Percentiles rank a stretch among this genome's conserved stretches.
Evolutionary conservation across 1,284 basidiomycete genomes (phyloP).

Genomic region (Golubevia sp.): DNA sequence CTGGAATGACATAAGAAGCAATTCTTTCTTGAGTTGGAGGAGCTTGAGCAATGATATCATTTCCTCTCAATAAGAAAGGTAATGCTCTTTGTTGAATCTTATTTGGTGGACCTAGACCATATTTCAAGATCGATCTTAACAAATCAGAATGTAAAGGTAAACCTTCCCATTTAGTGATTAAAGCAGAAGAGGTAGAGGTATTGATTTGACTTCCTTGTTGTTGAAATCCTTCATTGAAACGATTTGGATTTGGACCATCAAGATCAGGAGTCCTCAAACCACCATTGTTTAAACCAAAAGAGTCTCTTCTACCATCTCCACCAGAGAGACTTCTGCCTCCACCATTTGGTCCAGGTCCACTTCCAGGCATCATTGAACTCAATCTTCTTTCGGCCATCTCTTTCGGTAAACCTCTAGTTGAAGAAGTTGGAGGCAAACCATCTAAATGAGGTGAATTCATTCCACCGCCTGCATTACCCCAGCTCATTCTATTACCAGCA

Average conservation of each 20-base stretch:
- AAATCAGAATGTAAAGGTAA: conserved; percentile 83
- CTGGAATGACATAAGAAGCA: conserved; percentile 74
- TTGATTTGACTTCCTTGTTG: conserved; percentile 67
- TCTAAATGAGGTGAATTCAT: neutral
- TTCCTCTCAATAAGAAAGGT: conserved; percentile 87
- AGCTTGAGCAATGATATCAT: conserved; percentile 96
- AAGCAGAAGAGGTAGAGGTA: conserved; percentile 80
- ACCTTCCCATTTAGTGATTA: conserved; percentile 95
- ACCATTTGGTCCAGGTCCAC: conserved; percentile 1
- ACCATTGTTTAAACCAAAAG: neutral
- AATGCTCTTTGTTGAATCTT: conserved; percentile 97
- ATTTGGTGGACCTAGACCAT: conserved; percentile 95
- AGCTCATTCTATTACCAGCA: conserved; percentile 15
- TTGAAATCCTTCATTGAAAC: neutral
- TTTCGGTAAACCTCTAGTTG: neutral
- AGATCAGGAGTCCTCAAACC: neutral
- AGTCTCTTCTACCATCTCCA: conserved; percentile 1
- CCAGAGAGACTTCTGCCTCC: neutral
- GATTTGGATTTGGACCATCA: conserved; percentile 1
- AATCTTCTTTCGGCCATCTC: conserved; percentile 2
- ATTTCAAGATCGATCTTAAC: conserved; percentile 84
- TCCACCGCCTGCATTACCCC: conserved; percentile 13
- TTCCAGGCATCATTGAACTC: conserved; percentile 4
- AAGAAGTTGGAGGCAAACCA: neutral
- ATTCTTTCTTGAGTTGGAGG: conserved; percentile 98